Percentiles rank a stretch among this genome's conserved stretches.
These are phyloP conservation scores for Nymphaea thermarum DNA, from an alignment of 164 flowering plant genomes.

Conservation along the genomic window DNA sequence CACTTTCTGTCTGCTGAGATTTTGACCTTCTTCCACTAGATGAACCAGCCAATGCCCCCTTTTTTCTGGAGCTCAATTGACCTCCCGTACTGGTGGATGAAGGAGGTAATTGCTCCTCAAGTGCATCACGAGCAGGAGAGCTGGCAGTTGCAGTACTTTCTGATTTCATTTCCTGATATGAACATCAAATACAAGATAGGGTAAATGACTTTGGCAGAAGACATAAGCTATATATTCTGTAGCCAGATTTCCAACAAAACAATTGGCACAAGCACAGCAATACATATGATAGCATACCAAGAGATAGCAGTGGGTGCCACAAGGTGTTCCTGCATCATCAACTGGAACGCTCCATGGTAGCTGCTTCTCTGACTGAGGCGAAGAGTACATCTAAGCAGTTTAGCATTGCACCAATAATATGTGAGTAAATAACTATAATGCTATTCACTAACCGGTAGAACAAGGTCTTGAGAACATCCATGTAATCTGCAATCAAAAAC, in stretches of 20 bases:
- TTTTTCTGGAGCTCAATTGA: slow-evolving; percentile 24
- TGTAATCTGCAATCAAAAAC: slow-evolving; percentile 97
- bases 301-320: slow-evolving; percentile 69
- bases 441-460: slow-evolving; percentile 69
- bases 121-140: slow-evolving; percentile 22
- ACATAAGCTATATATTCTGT: not conserved
- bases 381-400: not conserved
- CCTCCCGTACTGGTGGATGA: slow-evolving; percentile 36
- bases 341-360: slow-evolving; percentile 43
- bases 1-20: slow-evolving; percentile 67
- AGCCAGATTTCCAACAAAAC: too few relatives aligned
- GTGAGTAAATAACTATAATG: not conserved
- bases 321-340: slow-evolving; percentile 45
- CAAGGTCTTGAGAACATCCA: slow-evolving; percentile 98
- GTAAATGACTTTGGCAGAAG: not conserved
- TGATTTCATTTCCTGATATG: slow-evolving; percentile 40
- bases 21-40: slow-evolving; percentile 37
- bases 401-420: not conserved
- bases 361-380: slow-evolving; percentile 69
- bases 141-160: slow-evolving; percentile 24
- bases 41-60: slow-evolving; percentile 21
- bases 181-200: not conserved
- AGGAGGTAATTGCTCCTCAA: slow-evolving; percentile 29
- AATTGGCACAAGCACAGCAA: too few relatives aligned
- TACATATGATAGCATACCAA: slow-evolving; percentile 27